phyloP scores from a whole-genome alignment of 1,284 basidiomycete genomes.

The Trichosporon sp. region DNA sequence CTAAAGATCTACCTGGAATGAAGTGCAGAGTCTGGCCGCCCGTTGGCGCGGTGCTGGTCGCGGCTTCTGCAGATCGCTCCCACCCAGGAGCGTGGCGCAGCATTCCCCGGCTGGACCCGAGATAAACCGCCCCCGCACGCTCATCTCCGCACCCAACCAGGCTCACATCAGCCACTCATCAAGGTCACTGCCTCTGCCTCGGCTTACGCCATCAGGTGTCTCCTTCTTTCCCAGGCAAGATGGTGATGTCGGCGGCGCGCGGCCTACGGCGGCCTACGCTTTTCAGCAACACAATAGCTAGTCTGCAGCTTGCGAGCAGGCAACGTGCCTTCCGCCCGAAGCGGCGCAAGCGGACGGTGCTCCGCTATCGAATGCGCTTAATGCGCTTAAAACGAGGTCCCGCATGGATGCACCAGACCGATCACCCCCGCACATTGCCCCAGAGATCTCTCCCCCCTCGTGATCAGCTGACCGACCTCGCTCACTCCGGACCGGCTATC shows the following conservation, averaged over 20 bases:
- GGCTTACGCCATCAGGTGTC: too few species aligned
- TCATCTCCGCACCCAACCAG: not conserved
- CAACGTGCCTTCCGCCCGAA: not conserved
- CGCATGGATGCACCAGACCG: not conserved
- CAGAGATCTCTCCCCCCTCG: not conserved
- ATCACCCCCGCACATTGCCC: not conserved
- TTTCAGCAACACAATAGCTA: too few species aligned
- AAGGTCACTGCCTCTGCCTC: not conserved
- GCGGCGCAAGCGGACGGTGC: not conserved
- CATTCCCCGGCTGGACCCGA: not conserved
- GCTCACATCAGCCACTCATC: not conserved
- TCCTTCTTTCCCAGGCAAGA: too few species aligned
- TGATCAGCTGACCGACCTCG: not conserved
- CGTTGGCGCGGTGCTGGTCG: not conserved
- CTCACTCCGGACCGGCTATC: not conserved
- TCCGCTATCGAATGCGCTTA: not conserved
- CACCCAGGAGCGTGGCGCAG: not conserved
- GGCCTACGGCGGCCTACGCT: not conserved
- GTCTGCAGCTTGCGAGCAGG: too few species aligned
- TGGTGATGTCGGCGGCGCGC: too few species aligned
- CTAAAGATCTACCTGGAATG: not conserved
- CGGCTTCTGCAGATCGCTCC: not conserved
- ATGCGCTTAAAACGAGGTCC: not conserved
- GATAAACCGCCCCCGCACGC: conserved; percentile 1
- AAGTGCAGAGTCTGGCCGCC: not conserved